Conservation (phyloP, 2,329 filamentous ascomycete species). For the Aspergillus persii region DNA sequence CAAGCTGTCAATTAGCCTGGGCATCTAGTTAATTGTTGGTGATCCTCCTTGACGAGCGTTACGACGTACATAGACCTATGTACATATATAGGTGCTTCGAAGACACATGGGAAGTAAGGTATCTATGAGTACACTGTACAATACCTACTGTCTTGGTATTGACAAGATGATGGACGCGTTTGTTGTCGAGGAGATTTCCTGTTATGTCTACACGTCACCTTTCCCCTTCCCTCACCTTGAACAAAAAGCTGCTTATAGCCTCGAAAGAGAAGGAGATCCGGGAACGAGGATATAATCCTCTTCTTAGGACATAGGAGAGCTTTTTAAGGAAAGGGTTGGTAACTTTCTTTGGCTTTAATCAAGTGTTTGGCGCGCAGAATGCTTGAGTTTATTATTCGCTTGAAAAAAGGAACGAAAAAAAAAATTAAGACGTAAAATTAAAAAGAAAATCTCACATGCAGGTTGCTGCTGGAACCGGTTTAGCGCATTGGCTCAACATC, state of each 20-base stretch:
- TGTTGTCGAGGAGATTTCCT: neutral
- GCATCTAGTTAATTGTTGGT: neutral
- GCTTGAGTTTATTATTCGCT: neutral
- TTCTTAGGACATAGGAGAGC: neutral
- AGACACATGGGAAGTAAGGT: neutral
- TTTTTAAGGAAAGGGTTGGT: too few relatives aligned
- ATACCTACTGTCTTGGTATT: neutral
- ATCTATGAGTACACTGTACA: neutral
- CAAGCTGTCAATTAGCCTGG: slow-evolving; percentile 3
- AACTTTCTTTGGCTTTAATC: neutral
- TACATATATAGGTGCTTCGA: too few relatives aligned
- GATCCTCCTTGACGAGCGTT: neutral
- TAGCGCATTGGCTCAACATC: neutral
- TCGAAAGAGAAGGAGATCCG: neutral
- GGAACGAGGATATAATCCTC: neutral
- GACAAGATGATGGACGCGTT: neutral
- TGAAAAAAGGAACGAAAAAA: neutral
- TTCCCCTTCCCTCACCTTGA: neutral
- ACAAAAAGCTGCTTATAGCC: neutral
- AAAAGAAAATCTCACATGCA: neutral
- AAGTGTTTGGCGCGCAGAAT: neutral
- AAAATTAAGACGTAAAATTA: neutral
- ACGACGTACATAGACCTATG: neutral
- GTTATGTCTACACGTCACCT: neutral
- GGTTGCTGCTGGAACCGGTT: neutral